Base-by-base conservation (phyloP, 495 filamentous ascomycete species). In the Lasiosphaeria ovina region DNA sequence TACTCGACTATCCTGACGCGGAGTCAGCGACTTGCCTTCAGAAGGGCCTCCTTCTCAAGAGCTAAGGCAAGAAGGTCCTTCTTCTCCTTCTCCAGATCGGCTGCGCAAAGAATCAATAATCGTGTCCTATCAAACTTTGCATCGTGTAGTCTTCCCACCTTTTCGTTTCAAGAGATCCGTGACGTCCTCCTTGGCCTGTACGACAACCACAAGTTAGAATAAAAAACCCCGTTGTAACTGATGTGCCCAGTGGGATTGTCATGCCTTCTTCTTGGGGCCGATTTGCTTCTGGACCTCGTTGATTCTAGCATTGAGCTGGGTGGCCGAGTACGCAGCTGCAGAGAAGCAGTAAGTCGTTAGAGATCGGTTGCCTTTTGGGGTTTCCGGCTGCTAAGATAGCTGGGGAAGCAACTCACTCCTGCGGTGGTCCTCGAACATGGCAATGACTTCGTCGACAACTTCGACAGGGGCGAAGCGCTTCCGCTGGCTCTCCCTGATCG, bases 281-380 rank as follows among this genome's bases (percentile, higher is more conserved):
- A 98, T 96, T 69, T 92, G 83, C 75, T 95, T 97, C 69, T 94
- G 90, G 16, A 90, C 81, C 10, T 81, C 85, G 75, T 98, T 98
- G 72, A 96, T 89, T 77, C 88, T 86, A 65, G 86, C 84, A 58
- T 85, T 85, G 58, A 95, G 85, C 66, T 94, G 89, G 24, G 85
- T 88, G 16, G 88, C 89, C 35, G 82, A 84, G 72, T 97, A 98
- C 90, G 73, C 44, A 64, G 57, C 70, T 72, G 51, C 45, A n/a
- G 3, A 5, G 11, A 14, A 8, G 45, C 14, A 32, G 11, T 14
- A 9, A 12, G 6, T 12, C 38, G 47, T 57, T 49, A 54, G 38
- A 38, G 36, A 48, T 12, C 17, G 14, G 12, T 34, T 33, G 35
- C 4, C 4, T 24, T 17, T 17, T 35, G 51, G 24, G 48, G 38